Base-by-base conservation (phyloP, 495 filamentous ascomycete species). In the Baudoinia panamericana region DNA sequence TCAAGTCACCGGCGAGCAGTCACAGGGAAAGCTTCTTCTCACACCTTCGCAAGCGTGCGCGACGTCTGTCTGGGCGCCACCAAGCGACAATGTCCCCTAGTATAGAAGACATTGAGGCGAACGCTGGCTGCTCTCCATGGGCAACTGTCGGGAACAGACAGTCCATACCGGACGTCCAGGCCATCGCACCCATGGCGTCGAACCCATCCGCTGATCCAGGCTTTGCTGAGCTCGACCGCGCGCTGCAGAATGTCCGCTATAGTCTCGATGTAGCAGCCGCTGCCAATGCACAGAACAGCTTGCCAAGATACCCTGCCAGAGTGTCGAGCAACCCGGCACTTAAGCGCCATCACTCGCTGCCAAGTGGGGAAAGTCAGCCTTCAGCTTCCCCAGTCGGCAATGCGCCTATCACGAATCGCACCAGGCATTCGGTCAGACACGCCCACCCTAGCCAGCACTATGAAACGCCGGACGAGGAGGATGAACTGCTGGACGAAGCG, bases 21-120 rank as follows among this genome's bases (percentile, higher is more conserved):
- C 81, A 82, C 24, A 87, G 88, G 52, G 90, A 96, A 56, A 81
- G 88, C 58, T 96, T 95, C 64, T 96, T 97, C 61, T 95, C 92
- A 6, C 92, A 99, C 52, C 70, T 99, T 5, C 75, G 92, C 28
- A 99, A 99, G 60, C 77, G 86, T 18, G 92, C 92, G 6, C 75
- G 92, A 46, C 71, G 92, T 50, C 74, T 99, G 19, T 99, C 92
- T 23, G 92, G 90, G 24, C 77, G 84, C 18, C 82, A 88, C 53
- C 83, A 88, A 58, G 70, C 73, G 19, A 76, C 79, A 15, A 69
- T 76, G 38, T 81, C 82, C 21, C 73, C 84, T 8, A 72, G 68
- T 15, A 67, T 71, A 32, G 87, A 94, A 46, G 87, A 95, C 54
- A 63, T 94, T 30, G 92, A 96, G 54, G 83, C 86, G 29, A 86